Evolutionary conservation across 345 rosid species (phyloP).

Genomic region (Arabidopsis thaliana): TAIR10.1 NC_003076.8:3805501-3806000

Average conservation of each 20-base stretch:
- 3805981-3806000: not conserved
- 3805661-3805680: conserved; percentile 71
- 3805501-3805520: not conserved
- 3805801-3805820: not conserved
- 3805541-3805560: conserved; percentile 1
- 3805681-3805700: conserved; percentile 2
- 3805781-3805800: conserved; percentile 1
- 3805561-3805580: conserved; percentile 10
- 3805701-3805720: conserved; percentile 14
- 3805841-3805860: not conserved
- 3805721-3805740: not conserved
- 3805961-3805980: conserved; percentile 63
- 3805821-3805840: not conserved
- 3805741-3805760: not conserved
- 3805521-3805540: conserved; percentile 3
- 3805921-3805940: conserved; percentile 87
- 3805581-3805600: conserved; percentile 62
- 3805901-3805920: conserved; percentile 82
- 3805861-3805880: conserved; percentile 46
- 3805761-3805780: conserved; percentile 8
- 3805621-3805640: conserved; percentile 84
- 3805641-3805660: conserved; percentile 91
- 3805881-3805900: conserved; percentile 78
- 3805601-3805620: conserved; percentile 97
- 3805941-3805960: conserved; percentile 92